These are phyloP conservation scores for Sclerotinia nivalis DNA, from an alignment of 2,329 filamentous ascomycete genomes.

Conservation along the genomic window DNA sequence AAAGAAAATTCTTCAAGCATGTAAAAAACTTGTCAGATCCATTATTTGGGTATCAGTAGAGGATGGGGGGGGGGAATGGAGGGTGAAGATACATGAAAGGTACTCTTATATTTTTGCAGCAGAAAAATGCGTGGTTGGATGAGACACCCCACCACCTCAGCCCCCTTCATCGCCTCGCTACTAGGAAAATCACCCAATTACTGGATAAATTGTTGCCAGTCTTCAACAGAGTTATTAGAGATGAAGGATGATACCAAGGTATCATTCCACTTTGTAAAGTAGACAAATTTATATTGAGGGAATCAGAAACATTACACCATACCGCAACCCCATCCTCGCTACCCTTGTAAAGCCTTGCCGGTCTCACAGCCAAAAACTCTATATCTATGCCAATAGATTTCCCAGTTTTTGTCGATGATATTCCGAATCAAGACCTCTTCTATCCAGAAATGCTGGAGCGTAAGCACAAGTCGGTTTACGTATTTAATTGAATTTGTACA, in stretches of 20 bases:
- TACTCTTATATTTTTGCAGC: neutral
- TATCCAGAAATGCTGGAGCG: neutral
- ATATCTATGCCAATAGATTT: neutral
- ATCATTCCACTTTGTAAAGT: neutral
- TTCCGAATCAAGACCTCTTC: neutral
- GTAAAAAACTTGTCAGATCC: too few species aligned
- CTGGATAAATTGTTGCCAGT: neutral
- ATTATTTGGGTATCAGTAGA: neutral
- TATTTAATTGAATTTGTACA: neutral
- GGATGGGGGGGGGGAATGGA: neutral
- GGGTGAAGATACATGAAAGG: neutral
- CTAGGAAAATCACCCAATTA: neutral
- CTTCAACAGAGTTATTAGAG: neutral
- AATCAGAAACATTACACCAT: neutral
- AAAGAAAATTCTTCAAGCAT: neutral
- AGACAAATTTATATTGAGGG: neutral
- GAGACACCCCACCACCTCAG: slow-evolving; percentile 2
- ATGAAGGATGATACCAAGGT: neutral
- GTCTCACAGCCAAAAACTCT: neutral
- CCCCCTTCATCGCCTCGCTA: slow-evolving; percentile 13
- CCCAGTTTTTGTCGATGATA: neutral
- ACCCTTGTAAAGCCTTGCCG: neutral
- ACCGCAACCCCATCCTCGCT: too few species aligned
- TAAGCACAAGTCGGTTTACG: neutral
- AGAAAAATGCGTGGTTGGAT: neutral